Base-by-base conservation (phyloP, 75 land plant species). In the Azolla pinnata region DNA sequence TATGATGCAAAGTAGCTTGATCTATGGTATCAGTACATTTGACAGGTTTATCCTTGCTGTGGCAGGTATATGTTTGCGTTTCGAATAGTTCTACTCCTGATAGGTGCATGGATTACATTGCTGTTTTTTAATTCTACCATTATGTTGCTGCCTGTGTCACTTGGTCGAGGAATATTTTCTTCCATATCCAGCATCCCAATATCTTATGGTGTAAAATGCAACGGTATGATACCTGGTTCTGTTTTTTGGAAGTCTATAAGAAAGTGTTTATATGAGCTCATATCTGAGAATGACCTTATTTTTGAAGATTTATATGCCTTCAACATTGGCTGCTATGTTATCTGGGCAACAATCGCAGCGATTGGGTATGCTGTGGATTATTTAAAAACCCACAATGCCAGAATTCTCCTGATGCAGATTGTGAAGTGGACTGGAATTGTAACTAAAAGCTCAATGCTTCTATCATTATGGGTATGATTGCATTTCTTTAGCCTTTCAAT, bases 31-130 rank as follows among this genome's bases (percentile, higher is more conserved):
- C n/a, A n/a, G n/a, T n/a, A n/a, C n/a, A n/a, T n/a, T n/a, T n/a
- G n/a, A n/a, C n/a, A n/a, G n/a, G n/a, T n/a, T n/a, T n/a, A n/a
- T n/a, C n/a, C n/a, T n/a, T n/a, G n/a, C n/a, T 46, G 49, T 7
- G 23, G 21, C 79, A 90, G 97, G 72, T 90, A 77, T 38, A 67
- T 75, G 55, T 91, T 91, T 74, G 97, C 69, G 0, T 54, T 88
- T 17, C 83, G 97, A 23, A 84, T 91, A 59, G 84, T 91, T 42
- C 66, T 91, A 46, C 66, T 91, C 73, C 55, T 91, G 71, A 47
- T 84, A 20, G 75, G 91, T 56, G 97, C 95, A 49, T 91, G 97
- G 97, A 64, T 91, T 70, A 91, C 96, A 23, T 70, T 91, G 21
- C 85, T 91, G 29, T 48, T 75, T 28, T 78, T 91, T 69, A 91